These are phyloP conservation scores for Hypoxylon trugodes DNA, from an alignment of 495 filamentous ascomycete species.

Conservation along the genomic window DNA sequence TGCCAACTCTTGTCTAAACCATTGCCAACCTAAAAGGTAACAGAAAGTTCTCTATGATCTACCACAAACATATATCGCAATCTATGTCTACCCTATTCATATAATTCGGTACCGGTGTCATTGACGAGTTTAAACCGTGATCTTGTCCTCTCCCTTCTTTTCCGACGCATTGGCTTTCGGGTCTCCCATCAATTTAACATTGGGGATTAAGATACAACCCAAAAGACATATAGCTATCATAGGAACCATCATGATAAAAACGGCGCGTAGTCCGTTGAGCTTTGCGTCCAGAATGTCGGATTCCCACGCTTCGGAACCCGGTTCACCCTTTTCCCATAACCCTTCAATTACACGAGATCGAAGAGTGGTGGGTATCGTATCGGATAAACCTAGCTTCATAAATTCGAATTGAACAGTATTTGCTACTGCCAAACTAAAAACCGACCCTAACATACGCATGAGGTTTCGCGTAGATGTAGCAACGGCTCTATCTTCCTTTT, in stretches of 20 bases:
- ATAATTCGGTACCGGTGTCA: too few relatives aligned
- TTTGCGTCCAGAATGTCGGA: slow-evolving; percentile 2
- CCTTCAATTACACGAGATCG: background rate
- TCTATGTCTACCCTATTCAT: too few relatives aligned
- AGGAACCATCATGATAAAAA: slow-evolving; percentile 8
- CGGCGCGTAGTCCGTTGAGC: background rate
- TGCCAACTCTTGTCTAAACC: too few relatives aligned
- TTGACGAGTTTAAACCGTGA: too few relatives aligned
- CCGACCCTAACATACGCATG: slow-evolving; percentile 4
- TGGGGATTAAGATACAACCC: background rate
- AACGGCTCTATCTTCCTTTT: background rate
- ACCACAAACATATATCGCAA: too few relatives aligned
- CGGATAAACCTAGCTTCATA: background rate
- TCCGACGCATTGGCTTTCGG: background rate
- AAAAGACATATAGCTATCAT: background rate
- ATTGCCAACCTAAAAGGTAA: too few relatives aligned
- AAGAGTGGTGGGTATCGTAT: background rate
- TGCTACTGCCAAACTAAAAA: background rate
- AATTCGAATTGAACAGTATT: slow-evolving; percentile 5
- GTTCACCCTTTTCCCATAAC: background rate
- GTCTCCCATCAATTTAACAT: slow-evolving; percentile 1
- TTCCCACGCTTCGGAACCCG: background rate
- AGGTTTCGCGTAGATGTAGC: slow-evolving; percentile 6
- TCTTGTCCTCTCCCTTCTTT: background rate
- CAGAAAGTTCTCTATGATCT: too few relatives aligned